phyloP scores from a whole-genome alignment of 306 rosid genomes.

The Trichosanthes truncata region DNA sequence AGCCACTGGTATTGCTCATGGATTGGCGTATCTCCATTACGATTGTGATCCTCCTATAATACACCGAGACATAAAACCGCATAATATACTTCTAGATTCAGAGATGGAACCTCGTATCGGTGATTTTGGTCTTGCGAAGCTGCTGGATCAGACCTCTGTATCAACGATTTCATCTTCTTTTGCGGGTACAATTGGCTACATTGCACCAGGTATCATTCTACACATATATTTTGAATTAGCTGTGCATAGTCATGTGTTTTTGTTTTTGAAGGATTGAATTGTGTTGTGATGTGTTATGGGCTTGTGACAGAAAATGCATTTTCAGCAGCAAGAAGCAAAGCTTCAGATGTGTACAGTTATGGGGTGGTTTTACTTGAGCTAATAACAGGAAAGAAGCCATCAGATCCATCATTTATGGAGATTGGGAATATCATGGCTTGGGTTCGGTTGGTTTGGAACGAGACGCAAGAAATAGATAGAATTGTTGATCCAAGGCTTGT shows the following conservation, averaged over 20 bases:
- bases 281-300: background rate
- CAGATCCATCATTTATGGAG: constrained; percentile 39
- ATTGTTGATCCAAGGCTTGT: constrained; percentile 47
- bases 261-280: background rate
- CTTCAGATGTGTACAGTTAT: constrained; percentile 63
- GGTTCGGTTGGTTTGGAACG: constrained; percentile 42
- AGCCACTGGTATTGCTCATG: constrained; percentile 69
- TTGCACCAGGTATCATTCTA: constrained; percentile 60
- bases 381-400: constrained; percentile 56
- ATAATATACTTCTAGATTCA: constrained; percentile 64
- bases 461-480: constrained; percentile 26
- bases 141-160: constrained; percentile 49
- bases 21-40: constrained; percentile 63
- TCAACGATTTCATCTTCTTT: constrained; percentile 29
- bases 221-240: background rate
- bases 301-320: constrained; percentile 54
- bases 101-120: constrained; percentile 75
- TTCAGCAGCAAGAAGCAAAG: constrained; percentile 29
- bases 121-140: constrained; percentile 84
- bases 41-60: constrained; percentile 75
- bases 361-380: constrained; percentile 77
- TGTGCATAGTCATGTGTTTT: background rate
- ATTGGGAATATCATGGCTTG: constrained; percentile 34
- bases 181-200: constrained; percentile 65
- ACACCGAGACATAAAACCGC: constrained; percentile 81